phyloP scores from a whole-genome alignment of 164 flowering plant species.

The Annona squamosa region DNA sequence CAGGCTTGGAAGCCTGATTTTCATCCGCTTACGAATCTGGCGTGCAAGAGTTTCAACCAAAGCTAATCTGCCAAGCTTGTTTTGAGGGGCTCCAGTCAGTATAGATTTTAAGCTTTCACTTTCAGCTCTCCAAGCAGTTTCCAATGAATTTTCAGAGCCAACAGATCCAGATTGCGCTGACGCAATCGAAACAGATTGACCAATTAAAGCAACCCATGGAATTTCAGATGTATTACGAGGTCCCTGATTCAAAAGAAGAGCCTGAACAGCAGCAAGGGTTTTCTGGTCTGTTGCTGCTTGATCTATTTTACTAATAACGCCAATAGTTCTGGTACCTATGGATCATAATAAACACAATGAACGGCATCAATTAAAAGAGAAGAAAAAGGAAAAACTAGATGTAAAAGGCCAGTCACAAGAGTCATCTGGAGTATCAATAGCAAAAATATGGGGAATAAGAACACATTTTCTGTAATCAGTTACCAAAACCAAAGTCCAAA shows the following conservation, averaged over 20 bases:
- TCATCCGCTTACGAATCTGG: conserved; percentile 93
- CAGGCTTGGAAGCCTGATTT: conserved; percentile 86
- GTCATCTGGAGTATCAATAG: too few relatives aligned
- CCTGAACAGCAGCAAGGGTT: conserved; percentile 97
- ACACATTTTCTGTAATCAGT: too few relatives aligned
- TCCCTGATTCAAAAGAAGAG: conserved; percentile 80
- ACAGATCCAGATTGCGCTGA: conserved; percentile 80
- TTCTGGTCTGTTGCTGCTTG: conserved; percentile 84
- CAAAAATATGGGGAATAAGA: too few relatives aligned
- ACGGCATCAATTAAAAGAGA: not conserved
- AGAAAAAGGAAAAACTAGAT: not conserved
- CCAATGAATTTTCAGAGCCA: conserved; percentile 83
- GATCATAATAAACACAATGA: conserved; percentile 1
- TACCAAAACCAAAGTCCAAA: too few relatives aligned
- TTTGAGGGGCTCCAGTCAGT: conserved; percentile 83
- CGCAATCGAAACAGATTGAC: conserved; percentile 94
- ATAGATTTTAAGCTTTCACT: conserved; percentile 91
- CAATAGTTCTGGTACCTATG: conserved; percentile 92
- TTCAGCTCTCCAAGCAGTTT: conserved; percentile 98
- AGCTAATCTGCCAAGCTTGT: conserved; percentile 90
- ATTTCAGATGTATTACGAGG: conserved; percentile 89
- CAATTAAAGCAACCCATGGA: conserved; percentile 96
- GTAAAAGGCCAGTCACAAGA: too few relatives aligned
- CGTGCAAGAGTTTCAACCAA: conserved; percentile 82
- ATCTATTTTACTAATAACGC: conserved; percentile 94